Percentiles rank a stretch among this genome's conserved stretches.
Evolutionary conservation across 371 early-diverging fungal genomes (phyloP).

Genomic region (Parasitella parasitica): DNA sequence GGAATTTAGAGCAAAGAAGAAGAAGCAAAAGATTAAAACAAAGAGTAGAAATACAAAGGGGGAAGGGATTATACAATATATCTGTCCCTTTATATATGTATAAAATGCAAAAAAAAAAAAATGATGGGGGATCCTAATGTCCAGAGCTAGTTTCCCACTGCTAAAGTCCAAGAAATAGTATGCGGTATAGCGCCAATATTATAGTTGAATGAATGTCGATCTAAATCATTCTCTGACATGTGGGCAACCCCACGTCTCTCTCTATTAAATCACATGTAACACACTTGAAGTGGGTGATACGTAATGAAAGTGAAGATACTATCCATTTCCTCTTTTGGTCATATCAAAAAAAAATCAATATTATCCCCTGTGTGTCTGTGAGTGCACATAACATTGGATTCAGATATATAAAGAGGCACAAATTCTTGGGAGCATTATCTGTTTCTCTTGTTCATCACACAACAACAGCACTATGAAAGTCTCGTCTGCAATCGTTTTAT

Average conservation of each 20-base stretch:
- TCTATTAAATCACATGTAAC: conserved; percentile 1
- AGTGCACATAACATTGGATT: not conserved
- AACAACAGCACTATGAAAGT: conserved; percentile 14
- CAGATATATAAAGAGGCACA: not conserved
- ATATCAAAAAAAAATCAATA: not conserved
- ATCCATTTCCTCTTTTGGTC: not conserved
- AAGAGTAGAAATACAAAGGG: not conserved
- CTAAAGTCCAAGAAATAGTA: not conserved
- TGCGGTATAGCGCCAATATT: not conserved
- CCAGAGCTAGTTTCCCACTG: not conserved
- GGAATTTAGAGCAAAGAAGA: too few relatives aligned
- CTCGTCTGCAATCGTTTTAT: conserved; percentile 1
- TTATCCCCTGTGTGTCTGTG: not conserved
- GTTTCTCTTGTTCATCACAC: not conserved
- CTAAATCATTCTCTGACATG: not conserved
- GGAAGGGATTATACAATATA: not conserved
- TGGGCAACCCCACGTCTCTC: not conserved
- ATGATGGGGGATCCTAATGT: not conserved
- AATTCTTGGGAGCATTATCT: too few relatives aligned
- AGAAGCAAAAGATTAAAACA: too few relatives aligned
- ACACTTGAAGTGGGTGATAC: not conserved
- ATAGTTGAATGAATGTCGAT: not conserved
- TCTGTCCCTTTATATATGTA: not conserved
- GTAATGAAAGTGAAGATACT: not conserved
- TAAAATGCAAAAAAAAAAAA: not conserved